phyloP scores from a whole-genome alignment of 306 rosid genomes.

The Carpinus viminea region DNA sequence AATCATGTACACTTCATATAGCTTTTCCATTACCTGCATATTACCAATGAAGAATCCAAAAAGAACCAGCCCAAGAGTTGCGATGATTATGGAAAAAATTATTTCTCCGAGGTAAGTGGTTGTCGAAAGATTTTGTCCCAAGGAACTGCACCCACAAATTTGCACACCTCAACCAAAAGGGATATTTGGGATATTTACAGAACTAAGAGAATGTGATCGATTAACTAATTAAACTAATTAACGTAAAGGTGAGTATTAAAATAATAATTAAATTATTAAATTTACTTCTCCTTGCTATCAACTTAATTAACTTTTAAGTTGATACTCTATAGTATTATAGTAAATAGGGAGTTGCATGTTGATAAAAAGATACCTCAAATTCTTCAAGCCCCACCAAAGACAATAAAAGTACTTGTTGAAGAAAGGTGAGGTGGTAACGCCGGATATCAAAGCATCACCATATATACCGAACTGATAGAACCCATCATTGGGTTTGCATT shows the following conservation, averaged over 20 bases:
- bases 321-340: too few relatives aligned
- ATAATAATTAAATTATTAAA: too few relatives aligned
- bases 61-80: conserved; percentile 84
- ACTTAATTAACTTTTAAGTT: too few relatives aligned
- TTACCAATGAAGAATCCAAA: conserved; percentile 90
- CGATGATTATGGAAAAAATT: conserved; percentile 71
- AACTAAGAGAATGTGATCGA: too few relatives aligned
- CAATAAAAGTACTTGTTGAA: conserved; percentile 76
- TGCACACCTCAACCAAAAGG: neutral
- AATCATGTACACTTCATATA: too few relatives aligned
- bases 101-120: conserved; percentile 91
- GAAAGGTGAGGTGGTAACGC: conserved; percentile 71
- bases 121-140: conserved; percentile 85
- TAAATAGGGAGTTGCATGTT: too few relatives aligned
- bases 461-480: conserved; percentile 75
- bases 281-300: too few relatives aligned
- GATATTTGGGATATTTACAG: too few relatives aligned
- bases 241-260: too few relatives aligned
- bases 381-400: conserved; percentile 77
- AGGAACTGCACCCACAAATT: conserved; percentile 59
- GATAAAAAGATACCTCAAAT: conserved; percentile 56
- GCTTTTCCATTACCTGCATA: conserved; percentile 66
- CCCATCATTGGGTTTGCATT: conserved; percentile 51
- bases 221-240: too few relatives aligned
- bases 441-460: conserved; percentile 64